Evolutionary conservation across 768 basidiomycete genomes (phyloP).

Genomic region (Panaeolus papilionaceus): DNA sequence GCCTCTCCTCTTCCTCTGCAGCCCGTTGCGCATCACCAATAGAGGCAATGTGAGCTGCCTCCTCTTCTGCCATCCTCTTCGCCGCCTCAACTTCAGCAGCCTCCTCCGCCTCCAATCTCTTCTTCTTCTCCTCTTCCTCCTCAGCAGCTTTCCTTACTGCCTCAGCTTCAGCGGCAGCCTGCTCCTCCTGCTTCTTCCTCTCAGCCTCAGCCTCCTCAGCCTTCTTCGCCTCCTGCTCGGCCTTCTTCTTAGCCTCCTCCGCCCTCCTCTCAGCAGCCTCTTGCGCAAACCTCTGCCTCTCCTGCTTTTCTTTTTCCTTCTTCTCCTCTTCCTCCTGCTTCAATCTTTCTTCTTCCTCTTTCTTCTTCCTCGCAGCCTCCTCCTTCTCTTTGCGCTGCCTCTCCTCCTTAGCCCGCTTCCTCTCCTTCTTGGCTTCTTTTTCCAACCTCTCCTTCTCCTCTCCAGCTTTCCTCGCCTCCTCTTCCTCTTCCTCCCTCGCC

Average conservation of each 20-base stretch:
- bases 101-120: constrained; percentile 17
- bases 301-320: no score
- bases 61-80: constrained; percentile 16
- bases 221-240: constrained; percentile 10
- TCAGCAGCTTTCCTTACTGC: not conserved
- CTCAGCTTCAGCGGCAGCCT: not conserved
- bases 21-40: constrained; percentile 12
- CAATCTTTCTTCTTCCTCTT: not conserved
- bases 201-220: constrained; percentile 20
- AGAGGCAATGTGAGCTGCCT: not conserved
- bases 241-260: constrained; percentile 15
- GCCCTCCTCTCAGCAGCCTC: constrained; percentile 21
- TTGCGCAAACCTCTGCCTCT: constrained; percentile 12
- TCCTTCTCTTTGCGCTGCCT: constrained; percentile 13
- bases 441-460: constrained; percentile 19
- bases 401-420: constrained; percentile 7
- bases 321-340: constrained; percentile 21
- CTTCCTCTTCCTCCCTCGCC: constrained; percentile 13
- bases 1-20: constrained; percentile 15
- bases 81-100: constrained; percentile 1
- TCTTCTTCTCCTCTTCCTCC: constrained; percentile 11
- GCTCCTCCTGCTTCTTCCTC: constrained; percentile 17
- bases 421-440: constrained; percentile 17
- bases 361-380: not conserved
- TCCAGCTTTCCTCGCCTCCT: constrained; percentile 20